phyloP scores from a whole-genome alignment of 2,329 filamentous ascomycete species.

The Chaetomium sp. region DNA sequence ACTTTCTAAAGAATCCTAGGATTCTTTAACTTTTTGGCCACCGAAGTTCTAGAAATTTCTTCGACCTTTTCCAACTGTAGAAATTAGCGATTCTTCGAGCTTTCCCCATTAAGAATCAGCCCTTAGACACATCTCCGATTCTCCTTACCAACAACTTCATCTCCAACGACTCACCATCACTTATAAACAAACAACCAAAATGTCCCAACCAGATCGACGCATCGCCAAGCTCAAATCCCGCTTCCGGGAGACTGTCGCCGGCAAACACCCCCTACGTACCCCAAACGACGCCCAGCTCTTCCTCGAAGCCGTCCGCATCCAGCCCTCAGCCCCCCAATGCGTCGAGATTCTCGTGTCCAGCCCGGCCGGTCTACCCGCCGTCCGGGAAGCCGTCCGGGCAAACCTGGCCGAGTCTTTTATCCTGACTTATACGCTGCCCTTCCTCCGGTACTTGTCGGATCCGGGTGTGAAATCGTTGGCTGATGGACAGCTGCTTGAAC shows the following conservation, averaged over 20 bases:
- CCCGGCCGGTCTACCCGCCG: constrained; percentile 22
- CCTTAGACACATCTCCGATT: no score
- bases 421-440: constrained; percentile 26
- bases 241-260: constrained; percentile 22
- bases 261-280: constrained; percentile 20
- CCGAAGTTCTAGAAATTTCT: no score
- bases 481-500: constrained; percentile 43
- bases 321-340: constrained; percentile 20
- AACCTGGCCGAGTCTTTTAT: constrained; percentile 29
- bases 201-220: background rate
- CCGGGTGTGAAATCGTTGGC: constrained; percentile 42
- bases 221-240: constrained; percentile 18
- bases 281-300: constrained; percentile 26
- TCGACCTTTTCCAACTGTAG: no score
- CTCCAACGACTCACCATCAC: no score
- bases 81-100: no score
- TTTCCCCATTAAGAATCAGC: no score
- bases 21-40: no score
- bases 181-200: no score
- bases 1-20: no score
- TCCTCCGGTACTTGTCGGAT: constrained; percentile 35
- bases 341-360: constrained; percentile 27
- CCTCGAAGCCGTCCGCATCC: constrained; percentile 24
- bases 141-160: no score
- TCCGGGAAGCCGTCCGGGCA: constrained; percentile 22